phyloP scores from a whole-genome alignment of 768 basidiomycete species.

The Boletus bicolor region DNA sequence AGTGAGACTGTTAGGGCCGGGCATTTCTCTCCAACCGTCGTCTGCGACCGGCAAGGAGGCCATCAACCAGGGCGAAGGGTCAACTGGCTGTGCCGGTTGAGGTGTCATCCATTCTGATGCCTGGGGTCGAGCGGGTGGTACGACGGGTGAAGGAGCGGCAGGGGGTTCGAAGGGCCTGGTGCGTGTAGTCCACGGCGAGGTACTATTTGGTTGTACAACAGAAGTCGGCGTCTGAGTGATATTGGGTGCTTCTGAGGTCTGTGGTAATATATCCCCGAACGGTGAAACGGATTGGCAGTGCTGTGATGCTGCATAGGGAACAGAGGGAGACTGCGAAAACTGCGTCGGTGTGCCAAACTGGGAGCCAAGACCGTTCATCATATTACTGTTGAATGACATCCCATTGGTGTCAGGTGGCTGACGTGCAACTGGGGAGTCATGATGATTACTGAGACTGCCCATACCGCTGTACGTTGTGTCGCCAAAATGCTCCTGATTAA shows the following conservation, averaged over 20 bases:
- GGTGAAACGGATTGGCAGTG: slow-evolving; percentile 24
- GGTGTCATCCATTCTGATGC: slow-evolving; percentile 38
- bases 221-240: slow-evolving; percentile 21
- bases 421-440: slow-evolving; percentile 23
- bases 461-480: slow-evolving; percentile 24
- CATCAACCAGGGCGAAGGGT: slow-evolving; percentile 56
- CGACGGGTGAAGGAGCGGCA: slow-evolving; percentile 16
- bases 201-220: slow-evolving; percentile 20
- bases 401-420: slow-evolving; percentile 27
- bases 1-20: slow-evolving; percentile 50
- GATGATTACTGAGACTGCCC: slow-evolving; percentile 20
- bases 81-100: slow-evolving; percentile 24
- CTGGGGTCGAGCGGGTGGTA: slow-evolving; percentile 22
- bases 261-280: slow-evolving; percentile 21
- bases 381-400: slow-evolving; percentile 14
- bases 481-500: slow-evolving; percentile 28
- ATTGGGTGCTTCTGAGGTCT: slow-evolving; percentile 14
- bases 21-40: slow-evolving; percentile 44
- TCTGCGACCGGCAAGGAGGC: slow-evolving; percentile 45
- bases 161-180: slow-evolving; percentile 20
- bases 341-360: slow-evolving; percentile 19
- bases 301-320: slow-evolving; percentile 17
- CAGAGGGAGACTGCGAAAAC: slow-evolving; percentile 21
- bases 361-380: slow-evolving; percentile 19
- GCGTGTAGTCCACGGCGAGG: slow-evolving; percentile 25